phyloP scores from a whole-genome alignment of 2,329 filamentous ascomycete species.

The Trichoderma sp. region DNA sequence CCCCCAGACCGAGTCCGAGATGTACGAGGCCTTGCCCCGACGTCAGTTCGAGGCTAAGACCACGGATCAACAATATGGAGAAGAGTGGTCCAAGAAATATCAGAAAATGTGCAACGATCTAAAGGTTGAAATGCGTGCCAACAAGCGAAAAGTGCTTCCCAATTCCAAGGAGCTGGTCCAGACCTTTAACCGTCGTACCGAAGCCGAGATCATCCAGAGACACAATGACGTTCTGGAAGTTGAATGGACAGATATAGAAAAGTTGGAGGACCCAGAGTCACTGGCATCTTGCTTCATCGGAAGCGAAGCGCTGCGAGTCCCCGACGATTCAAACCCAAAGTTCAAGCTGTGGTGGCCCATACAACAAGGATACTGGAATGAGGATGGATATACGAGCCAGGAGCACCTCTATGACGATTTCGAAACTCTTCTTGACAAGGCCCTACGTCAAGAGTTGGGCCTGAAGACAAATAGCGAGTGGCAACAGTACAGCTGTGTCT shows the following conservation, averaged over 20 bases:
- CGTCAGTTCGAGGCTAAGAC: conserved; percentile 61
- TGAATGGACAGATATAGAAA: conserved; percentile 85
- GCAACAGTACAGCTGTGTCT: conserved; percentile 91
- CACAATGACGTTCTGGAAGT: conserved; percentile 94
- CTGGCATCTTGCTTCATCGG: conserved; percentile 70
- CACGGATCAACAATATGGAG: conserved; percentile 79
- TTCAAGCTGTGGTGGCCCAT: conserved; percentile 95
- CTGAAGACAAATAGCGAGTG: conserved; percentile 76
- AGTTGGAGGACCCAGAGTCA: conserved; percentile 63
- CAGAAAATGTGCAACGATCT: conserved; percentile 81
- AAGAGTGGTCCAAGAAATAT: conserved; percentile 75
- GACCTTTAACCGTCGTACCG: conserved; percentile 85
- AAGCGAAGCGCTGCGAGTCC: conserved; percentile 77
- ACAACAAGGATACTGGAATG: conserved; percentile 82
- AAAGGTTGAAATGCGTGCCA: conserved; percentile 84
- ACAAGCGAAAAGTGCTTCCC: conserved; percentile 93
- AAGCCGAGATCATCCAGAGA: conserved; percentile 82
- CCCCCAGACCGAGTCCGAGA: conserved; percentile 76
- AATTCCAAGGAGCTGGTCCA: conserved; percentile 95
- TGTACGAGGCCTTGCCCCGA: conserved; percentile 73
- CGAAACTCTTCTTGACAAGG: conserved; percentile 80
- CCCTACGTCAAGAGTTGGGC: conserved; percentile 80
- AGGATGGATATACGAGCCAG: conserved; percentile 78
- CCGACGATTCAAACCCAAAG: conserved; percentile 82
- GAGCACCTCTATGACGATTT: conserved; percentile 84